These are phyloP conservation scores for Zymoseptoria passerinii DNA, from an alignment of 2,329 filamentous ascomycete species.

Conservation along the genomic window DNA sequence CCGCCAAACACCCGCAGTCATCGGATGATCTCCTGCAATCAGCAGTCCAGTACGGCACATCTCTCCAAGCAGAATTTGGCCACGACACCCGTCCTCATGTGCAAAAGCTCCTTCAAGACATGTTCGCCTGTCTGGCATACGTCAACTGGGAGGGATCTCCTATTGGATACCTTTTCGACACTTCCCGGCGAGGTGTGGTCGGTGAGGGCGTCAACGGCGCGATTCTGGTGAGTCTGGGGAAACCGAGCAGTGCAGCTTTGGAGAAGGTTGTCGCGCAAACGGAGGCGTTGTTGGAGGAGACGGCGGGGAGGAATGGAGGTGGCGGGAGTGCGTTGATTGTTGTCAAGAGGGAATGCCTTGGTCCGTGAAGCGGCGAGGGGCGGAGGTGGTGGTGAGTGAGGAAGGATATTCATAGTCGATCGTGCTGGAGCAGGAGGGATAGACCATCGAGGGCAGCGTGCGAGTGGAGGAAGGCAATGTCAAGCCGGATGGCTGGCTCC, in stretches of 20 bases:
- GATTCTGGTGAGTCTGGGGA: constrained; percentile 83
- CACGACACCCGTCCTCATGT: constrained; percentile 63
- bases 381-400: too few relatives aligned
- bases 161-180: constrained; percentile 70
- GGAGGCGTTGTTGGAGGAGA: constrained; percentile 71
- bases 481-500: too few relatives aligned
- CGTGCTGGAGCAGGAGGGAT: too few relatives aligned
- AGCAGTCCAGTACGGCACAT: constrained; percentile 71
- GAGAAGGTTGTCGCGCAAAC: constrained; percentile 83
- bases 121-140: constrained; percentile 84
- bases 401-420: too few relatives aligned
- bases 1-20: constrained; percentile 25
- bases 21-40: constrained; percentile 52
- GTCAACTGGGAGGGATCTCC: constrained; percentile 68
- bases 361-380: too few relatives aligned
- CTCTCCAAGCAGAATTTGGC: constrained; percentile 68
- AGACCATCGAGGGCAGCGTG: too few relatives aligned
- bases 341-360: constrained; percentile 48
- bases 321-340: constrained; percentile 67
- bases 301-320: constrained; percentile 52
- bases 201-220: constrained; percentile 92
- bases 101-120: constrained; percentile 66
- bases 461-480: too few relatives aligned
- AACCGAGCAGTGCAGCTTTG: constrained; percentile 76
- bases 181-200: constrained; percentile 63